phyloP scores from a whole-genome alignment of 2,329 filamentous ascomycete species.

The Xylaria sp. region DNA sequence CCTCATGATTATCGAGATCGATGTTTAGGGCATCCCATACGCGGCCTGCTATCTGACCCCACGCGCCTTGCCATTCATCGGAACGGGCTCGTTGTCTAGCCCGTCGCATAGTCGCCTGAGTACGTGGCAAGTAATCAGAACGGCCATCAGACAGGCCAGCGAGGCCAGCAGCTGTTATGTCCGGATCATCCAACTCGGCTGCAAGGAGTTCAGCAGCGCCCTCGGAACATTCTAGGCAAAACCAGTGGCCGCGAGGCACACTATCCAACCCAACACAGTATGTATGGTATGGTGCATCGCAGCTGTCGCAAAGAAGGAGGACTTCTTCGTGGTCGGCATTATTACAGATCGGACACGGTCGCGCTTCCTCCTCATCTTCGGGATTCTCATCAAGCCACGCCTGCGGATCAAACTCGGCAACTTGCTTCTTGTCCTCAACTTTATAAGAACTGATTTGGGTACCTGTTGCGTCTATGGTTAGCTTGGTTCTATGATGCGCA shows the following conservation, averaged over 20 bases:
- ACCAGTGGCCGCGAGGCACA: constrained; percentile 85
- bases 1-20: constrained; percentile 88
- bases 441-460: constrained; percentile 67
- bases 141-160: constrained; percentile 45
- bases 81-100: constrained; percentile 73
- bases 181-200: constrained; percentile 51
- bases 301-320: constrained; percentile 89
- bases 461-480: constrained; percentile 59
- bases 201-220: constrained; percentile 59
- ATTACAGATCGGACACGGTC: constrained; percentile 87
- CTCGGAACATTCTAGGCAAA: constrained; percentile 80
- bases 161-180: constrained; percentile 37
- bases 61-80: constrained; percentile 89
- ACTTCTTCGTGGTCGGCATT: constrained; percentile 83
- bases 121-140: constrained; percentile 62
- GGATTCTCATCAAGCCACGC: constrained; percentile 76
- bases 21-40: constrained; percentile 76
- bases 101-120: constrained; percentile 67
- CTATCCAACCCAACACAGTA: constrained; percentile 87
- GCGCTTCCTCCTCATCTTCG: constrained; percentile 75
- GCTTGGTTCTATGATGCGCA: constrained; percentile 21
- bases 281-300: constrained; percentile 89
- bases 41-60: constrained; percentile 71
- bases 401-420: constrained; percentile 86
- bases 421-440: constrained; percentile 87